A percentile compares a stretch with the other conserved stretches of the same genome.
Conservation (phyloP, 1,139 yeast species). For the Blastobotrys proliferans region DNA sequence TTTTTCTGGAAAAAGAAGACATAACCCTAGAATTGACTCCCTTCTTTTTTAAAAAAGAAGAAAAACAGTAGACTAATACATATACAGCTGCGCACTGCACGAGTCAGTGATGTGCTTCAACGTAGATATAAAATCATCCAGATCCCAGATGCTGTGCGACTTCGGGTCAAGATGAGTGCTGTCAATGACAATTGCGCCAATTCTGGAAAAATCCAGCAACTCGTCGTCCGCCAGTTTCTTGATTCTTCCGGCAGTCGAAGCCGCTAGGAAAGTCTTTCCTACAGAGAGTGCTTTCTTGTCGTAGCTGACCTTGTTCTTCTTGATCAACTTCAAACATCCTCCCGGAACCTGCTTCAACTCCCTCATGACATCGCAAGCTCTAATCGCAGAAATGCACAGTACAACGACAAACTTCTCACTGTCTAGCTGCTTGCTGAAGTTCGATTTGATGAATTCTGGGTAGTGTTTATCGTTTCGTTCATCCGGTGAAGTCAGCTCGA, state of each 20-base stretch:
- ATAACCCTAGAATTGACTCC: no score
- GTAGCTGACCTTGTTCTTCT: constrained; percentile 58
- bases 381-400: constrained; percentile 62
- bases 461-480: constrained; percentile 49
- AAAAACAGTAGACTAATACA: no score
- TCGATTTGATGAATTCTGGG: constrained; percentile 39
- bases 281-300: constrained; percentile 51
- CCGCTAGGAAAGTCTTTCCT: constrained; percentile 54
- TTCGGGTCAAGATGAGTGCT: constrained; percentile 61
- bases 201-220: constrained; percentile 35
- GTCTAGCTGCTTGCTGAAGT: constrained; percentile 19
- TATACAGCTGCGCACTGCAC: constrained; percentile 24
- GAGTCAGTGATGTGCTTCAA: constrained; percentile 24
- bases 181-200: constrained; percentile 53
- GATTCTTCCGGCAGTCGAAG: constrained; percentile 61
- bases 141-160: constrained; percentile 61
- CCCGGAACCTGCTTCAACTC: constrained; percentile 41
- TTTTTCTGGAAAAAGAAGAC: no score
- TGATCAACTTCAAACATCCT: constrained; percentile 60
- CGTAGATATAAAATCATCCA: constrained; percentile 31
- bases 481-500: constrained; percentile 49
- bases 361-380: constrained; percentile 70
- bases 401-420: constrained; percentile 43
- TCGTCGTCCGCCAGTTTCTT: constrained; percentile 47
- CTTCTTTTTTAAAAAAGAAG: no score